Evolutionary conservation across 768 basidiomycete genomes (phyloP), one percentile per base, ranked within the genome.

Genomic region (Coprinopsis marcescibilis): DNA sequence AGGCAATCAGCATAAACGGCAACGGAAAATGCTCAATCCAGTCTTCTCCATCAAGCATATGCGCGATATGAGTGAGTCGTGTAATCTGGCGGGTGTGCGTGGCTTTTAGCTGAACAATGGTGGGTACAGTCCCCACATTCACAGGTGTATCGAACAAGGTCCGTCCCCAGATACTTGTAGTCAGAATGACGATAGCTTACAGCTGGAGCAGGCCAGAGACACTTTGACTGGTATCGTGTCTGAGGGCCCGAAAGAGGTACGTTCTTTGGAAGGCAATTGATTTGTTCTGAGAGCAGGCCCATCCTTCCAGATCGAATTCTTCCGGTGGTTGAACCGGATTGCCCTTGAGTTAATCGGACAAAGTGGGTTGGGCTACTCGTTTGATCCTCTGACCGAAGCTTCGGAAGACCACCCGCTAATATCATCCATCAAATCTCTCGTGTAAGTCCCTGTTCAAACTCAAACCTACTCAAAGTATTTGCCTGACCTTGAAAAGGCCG

Each of bases 301-400:
- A 12, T n/a, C 20, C 43, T 20, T 17, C 7, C 37, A 69, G 65
- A 51, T 71, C 32, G 67, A 71, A 43, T 29, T 66, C 7, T 38
- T 59, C 10, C 44, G 56, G 11, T 71, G 70, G 68, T 62, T 64
- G 56, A 54, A 68, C 15, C 65, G 75, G 7, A 62, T 67, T 15
- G 72, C 75, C 15, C 62, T 77, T 10, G 75, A 78, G 49, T 58
- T 76, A 34, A 67, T 78, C 34, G 74, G 72, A 3, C 73, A 71
- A 58, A 68, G 68, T 14, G 73, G 76, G 3, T 61, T 78, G 23
- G 71, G 71, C 5, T 60, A 64, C 38, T 69, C 68, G n/a, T 72
- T 74, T 33, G 71, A 73, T 49, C 45, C 63, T 0, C 60, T 77
- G 3, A 54, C 49, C 11, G 63, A 65, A 26, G 64, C 66, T 32